Evolutionary conservation across 495 filamentous ascomycete genomes (phyloP).

Genomic region (Penicillium turbatum): DNA sequence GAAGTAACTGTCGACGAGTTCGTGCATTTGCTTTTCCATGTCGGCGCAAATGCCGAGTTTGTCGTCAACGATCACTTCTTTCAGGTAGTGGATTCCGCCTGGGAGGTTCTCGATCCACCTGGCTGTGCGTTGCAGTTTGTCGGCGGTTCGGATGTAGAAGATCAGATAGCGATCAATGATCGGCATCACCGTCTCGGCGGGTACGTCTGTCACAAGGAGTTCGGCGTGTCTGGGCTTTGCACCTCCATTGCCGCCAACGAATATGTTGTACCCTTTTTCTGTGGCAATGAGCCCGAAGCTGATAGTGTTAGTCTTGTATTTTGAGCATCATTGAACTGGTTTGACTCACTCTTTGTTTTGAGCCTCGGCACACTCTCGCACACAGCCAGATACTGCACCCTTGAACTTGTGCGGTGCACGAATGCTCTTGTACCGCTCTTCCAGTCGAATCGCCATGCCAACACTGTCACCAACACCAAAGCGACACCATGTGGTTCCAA

Average conservation of each 20-base stretch:
- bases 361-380: slow-evolving; percentile 91
- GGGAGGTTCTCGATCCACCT: slow-evolving; percentile 88
- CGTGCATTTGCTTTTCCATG: slow-evolving; percentile 86
- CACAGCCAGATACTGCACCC: slow-evolving; percentile 86
- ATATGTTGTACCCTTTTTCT: slow-evolving; percentile 94
- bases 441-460: slow-evolving; percentile 90
- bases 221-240: slow-evolving; percentile 82
- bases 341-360: slow-evolving; percentile 82
- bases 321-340: not conserved
- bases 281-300: slow-evolving; percentile 92
- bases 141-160: slow-evolving; percentile 95
- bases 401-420: slow-evolving; percentile 92
- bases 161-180: slow-evolving; percentile 89
- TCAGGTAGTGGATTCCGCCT: slow-evolving; percentile 80
- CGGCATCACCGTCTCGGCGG: slow-evolving; percentile 77
- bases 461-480: slow-evolving; percentile 94
- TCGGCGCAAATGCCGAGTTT: slow-evolving; percentile 82
- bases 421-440: slow-evolving; percentile 94
- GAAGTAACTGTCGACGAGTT: slow-evolving; percentile 83
- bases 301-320: slow-evolving; percentile 12
- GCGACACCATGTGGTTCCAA: slow-evolving; percentile 92
- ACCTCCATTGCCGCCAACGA: slow-evolving; percentile 89
- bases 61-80: slow-evolving; percentile 81
- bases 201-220: slow-evolving; percentile 86
- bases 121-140: slow-evolving; percentile 91